Conservation (phyloP, 345 rosid genomes). For the Eutrema heterophyllum region DNA sequence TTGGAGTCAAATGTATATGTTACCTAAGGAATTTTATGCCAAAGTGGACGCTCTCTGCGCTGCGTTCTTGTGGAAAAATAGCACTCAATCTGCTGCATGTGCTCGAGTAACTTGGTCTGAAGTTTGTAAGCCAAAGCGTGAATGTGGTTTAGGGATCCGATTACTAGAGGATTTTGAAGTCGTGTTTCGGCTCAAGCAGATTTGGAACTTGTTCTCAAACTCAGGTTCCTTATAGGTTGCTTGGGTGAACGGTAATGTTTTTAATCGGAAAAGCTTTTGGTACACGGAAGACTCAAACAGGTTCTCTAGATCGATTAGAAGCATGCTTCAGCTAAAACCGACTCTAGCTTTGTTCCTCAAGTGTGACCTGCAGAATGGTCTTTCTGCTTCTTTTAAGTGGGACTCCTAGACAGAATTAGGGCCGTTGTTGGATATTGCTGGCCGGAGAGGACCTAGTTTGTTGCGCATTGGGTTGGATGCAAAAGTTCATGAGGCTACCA, state of each 20-base stretch:
- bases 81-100: accelerated
- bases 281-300: background rate
- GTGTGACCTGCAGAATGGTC: too few relatives aligned
- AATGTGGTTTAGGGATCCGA: background rate
- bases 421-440: too few relatives aligned
- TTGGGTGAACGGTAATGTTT: background rate
- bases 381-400: too few relatives aligned
- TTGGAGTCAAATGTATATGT: background rate
- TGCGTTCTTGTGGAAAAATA: background rate
- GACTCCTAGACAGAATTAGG: too few relatives aligned
- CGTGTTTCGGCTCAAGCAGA: background rate
- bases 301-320: background rate
- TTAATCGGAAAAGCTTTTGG: background rate
- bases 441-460: too few relatives aligned
- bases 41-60: background rate
- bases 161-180: background rate
- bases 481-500: too few relatives aligned
- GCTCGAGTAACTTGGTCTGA: background rate
- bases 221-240: background rate
- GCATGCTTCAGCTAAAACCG: background rate
- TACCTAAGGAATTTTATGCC: background rate
- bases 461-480: too few relatives aligned
- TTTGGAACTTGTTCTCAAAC: background rate
- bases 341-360: too few relatives aligned
- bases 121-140: background rate